A percentile compares a stretch with the other conserved stretches of the same genome.
Conservation (phyloP, 495 filamentous ascomycete genomes). For the Bacidia gigantensis region DNA sequence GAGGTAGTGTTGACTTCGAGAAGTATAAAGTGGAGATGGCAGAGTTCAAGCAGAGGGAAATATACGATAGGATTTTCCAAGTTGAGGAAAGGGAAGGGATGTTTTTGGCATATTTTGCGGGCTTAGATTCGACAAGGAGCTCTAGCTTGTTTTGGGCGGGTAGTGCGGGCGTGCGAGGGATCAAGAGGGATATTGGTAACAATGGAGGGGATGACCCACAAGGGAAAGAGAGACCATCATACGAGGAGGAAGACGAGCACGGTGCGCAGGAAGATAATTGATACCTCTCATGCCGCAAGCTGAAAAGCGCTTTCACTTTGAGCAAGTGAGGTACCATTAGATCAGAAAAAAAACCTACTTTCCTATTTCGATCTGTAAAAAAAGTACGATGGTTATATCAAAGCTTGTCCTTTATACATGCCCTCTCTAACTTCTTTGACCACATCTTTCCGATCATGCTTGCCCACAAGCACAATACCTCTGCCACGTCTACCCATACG, state of each 20-base stretch:
- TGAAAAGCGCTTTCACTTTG: not conserved
- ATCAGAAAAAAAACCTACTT: too few relatives aligned
- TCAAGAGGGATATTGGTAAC: slow-evolving; percentile 4
- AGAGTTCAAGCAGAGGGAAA: slow-evolving; percentile 84
- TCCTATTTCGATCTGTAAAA: not conserved
- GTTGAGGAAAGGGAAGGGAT: slow-evolving; percentile 67
- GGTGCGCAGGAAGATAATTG: not conserved
- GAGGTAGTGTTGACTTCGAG: slow-evolving; percentile 61
- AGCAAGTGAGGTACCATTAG: too few relatives aligned
- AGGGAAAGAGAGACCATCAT: not conserved
- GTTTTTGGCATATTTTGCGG: slow-evolving; percentile 16
- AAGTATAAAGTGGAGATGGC: slow-evolving; percentile 63
- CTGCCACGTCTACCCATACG: slow-evolving; percentile 85
- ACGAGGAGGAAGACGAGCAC: slow-evolving; percentile 11
- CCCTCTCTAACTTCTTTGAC: slow-evolving; percentile 86
- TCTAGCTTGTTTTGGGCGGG: slow-evolving; percentile 13
- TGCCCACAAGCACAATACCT: slow-evolving; percentile 81
- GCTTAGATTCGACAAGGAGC: slow-evolving; percentile 12
- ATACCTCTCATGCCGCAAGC: too few relatives aligned
- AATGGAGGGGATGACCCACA: not conserved
- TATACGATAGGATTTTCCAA: slow-evolving; percentile 81
- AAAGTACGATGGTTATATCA: slow-evolving; percentile 42
- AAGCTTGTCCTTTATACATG: slow-evolving; percentile 81
- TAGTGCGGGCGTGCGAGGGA: slow-evolving; percentile 12
- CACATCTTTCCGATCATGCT: slow-evolving; percentile 75